These are phyloP conservation scores for Venturia asperata DNA, from an alignment of 2,329 filamentous ascomycete genomes.

Conservation along the genomic window DNA sequence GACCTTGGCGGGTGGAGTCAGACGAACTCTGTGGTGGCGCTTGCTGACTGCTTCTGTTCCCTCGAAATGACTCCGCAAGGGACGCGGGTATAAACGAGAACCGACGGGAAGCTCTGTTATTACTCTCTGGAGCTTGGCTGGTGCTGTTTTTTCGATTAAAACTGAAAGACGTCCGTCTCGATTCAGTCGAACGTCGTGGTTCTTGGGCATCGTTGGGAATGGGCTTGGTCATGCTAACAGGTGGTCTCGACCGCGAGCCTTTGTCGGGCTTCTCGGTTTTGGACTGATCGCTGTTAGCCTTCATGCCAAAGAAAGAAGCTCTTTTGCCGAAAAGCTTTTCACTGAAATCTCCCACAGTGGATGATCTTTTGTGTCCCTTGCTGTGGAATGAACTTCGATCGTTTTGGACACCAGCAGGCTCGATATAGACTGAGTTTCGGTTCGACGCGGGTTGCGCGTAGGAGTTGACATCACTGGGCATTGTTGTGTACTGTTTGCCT, in stretches of 20 bases:
- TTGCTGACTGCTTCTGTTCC: conserved; percentile 26
- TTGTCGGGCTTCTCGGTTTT: conserved; percentile 39
- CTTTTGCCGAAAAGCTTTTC: conserved; percentile 80
- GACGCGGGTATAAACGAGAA: conserved; percentile 46
- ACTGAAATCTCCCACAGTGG: conserved; percentile 53
- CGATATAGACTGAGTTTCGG: neutral
- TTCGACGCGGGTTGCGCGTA: neutral
- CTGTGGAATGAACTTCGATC: conserved; percentile 27
- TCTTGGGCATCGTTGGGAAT: conserved; percentile 54
- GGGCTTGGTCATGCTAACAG: conserved; percentile 78
- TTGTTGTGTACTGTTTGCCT: conserved; percentile 54
- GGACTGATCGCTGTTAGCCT: conserved; percentile 26
- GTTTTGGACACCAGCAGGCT: conserved; percentile 46
- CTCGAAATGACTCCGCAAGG: conserved; percentile 36
- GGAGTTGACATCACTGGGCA: neutral
- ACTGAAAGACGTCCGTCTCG: conserved; percentile 43
- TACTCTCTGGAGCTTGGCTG: conserved; percentile 24
- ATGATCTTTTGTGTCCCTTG: conserved; percentile 62
- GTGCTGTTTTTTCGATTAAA: conserved; percentile 43
- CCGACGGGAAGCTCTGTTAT: conserved; percentile 37
- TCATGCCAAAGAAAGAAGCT: conserved; percentile 69
- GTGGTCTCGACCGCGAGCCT: conserved; percentile 54
- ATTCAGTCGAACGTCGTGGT: conserved; percentile 43
- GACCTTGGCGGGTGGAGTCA: conserved; percentile 28
- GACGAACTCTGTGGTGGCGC: conserved; percentile 26